Conservation (phyloP, 2,329 filamentous ascomycete genomes). For the Penicillium sp. region DNA sequence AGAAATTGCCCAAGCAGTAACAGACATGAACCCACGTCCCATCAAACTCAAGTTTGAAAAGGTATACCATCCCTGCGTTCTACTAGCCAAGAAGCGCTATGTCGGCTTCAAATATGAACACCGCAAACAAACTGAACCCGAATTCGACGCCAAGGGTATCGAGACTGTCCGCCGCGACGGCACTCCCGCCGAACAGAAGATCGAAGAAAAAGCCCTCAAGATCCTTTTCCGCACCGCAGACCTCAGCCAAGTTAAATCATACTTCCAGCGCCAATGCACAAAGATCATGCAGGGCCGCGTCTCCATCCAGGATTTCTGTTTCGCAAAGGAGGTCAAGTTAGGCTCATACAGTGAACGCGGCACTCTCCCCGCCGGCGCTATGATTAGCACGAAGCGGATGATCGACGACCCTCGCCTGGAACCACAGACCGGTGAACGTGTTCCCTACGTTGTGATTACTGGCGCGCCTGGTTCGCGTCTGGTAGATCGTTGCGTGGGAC, state of each 20-base stretch:
- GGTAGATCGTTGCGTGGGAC: constrained; percentile 85
- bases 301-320: constrained; percentile 93
- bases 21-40: constrained; percentile 83
- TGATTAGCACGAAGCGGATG: constrained; percentile 86
- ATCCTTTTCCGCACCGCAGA: constrained; percentile 88
- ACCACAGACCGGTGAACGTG: constrained; percentile 90
- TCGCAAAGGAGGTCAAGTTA: constrained; percentile 86
- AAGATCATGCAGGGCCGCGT: constrained; percentile 91
- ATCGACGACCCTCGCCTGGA: constrained; percentile 80
- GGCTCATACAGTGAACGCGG: constrained; percentile 84
- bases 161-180: constrained; percentile 95
- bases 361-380: constrained; percentile 77
- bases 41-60: constrained; percentile 98
- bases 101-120: constrained; percentile 96
- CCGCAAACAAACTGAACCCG: constrained; percentile 70
- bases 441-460: constrained; percentile 90
- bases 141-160: constrained; percentile 97
- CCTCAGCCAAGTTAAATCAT: constrained; percentile 80
- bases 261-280: constrained; percentile 84
- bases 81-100: constrained; percentile 95
- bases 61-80: constrained; percentile 91
- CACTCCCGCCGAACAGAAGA: constrained; percentile 92
- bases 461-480: constrained; percentile 83
- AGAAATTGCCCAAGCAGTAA: constrained; percentile 85
- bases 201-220: constrained; percentile 87